phyloP scores from a whole-genome alignment of 1,284 basidiomycete genomes.

The Boletus sp. region DNA sequence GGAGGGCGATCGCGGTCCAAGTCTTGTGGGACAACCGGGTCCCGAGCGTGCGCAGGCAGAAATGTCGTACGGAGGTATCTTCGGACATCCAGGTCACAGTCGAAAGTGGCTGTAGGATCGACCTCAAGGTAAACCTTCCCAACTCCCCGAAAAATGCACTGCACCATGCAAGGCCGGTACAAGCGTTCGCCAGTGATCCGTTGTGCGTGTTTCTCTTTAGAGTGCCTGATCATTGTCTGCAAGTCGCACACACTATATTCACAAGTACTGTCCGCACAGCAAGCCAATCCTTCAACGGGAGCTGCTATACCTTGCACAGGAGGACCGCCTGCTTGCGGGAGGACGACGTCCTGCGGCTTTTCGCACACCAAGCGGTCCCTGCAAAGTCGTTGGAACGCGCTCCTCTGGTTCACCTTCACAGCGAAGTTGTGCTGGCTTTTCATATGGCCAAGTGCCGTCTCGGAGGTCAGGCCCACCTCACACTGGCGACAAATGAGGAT shows the following conservation, averaged over 20 bases:
- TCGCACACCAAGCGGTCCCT: not conserved
- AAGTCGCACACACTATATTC: not conserved
- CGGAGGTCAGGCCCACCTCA: not conserved
- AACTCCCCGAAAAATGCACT: not conserved
- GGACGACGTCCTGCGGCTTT: not conserved
- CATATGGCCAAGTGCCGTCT: not conserved
- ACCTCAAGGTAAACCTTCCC: constrained; percentile 13
- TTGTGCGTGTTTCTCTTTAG: not conserved
- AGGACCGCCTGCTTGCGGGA: not conserved
- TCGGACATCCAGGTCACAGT: not conserved
- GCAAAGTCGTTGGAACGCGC: not conserved
- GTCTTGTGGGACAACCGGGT: not conserved
- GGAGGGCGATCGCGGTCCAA: constrained; percentile 2
- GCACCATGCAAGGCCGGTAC: constrained; percentile 3
- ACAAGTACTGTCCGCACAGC: not conserved
- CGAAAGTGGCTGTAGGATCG: not conserved
- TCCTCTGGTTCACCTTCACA: not conserved
- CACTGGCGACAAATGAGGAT: constrained; percentile 9
- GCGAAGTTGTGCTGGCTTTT: not conserved
- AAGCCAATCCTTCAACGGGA: not conserved
- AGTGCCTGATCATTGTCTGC: constrained; percentile 3
- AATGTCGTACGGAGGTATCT: constrained; percentile 1
- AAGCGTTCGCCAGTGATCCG: not conserved
- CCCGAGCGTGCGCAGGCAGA: not conserved
- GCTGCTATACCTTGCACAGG: not conserved